phyloP scores from a whole-genome alignment of 2,329 filamentous ascomycete genomes.

The Cladophialophora bantiana region DNA sequence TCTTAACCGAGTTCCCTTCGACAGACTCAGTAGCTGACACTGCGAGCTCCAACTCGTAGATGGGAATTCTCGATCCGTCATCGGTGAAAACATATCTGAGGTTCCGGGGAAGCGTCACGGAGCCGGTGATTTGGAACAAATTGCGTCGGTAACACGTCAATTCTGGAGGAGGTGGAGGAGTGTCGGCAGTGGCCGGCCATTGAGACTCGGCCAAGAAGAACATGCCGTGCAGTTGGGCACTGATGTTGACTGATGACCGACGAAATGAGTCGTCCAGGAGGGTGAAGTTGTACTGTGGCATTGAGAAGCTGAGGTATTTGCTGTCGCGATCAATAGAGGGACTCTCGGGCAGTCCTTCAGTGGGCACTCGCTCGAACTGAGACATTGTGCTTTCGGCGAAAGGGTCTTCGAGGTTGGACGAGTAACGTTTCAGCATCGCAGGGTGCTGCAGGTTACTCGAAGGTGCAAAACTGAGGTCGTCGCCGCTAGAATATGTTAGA shows the following conservation, averaged over 20 bases:
- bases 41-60: slow-evolving; percentile 81
- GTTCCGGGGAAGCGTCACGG: slow-evolving; percentile 78
- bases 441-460: slow-evolving; percentile 48
- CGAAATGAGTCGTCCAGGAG: slow-evolving; percentile 67
- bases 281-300: slow-evolving; percentile 66
- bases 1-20: slow-evolving; percentile 86
- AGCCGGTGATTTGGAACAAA: slow-evolving; percentile 93
- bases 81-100: slow-evolving; percentile 83
- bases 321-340: slow-evolving; percentile 70
- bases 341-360: slow-evolving; percentile 58
- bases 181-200: slow-evolving; percentile 64
- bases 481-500: slow-evolving; percentile 51
- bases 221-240: slow-evolving; percentile 71
- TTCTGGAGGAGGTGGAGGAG: slow-evolving; percentile 67
- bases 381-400: slow-evolving; percentile 59
- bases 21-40: slow-evolving; percentile 95
- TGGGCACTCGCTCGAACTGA: slow-evolving; percentile 52
- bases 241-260: slow-evolving; percentile 62
- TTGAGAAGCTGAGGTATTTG: slow-evolving; percentile 76
- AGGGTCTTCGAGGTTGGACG: slow-evolving; percentile 56
- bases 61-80: slow-evolving; percentile 81
- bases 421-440: slow-evolving; percentile 57
- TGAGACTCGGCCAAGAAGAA: slow-evolving; percentile 72
- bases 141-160: slow-evolving; percentile 96
- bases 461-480: slow-evolving; percentile 59